Percentiles rank a stretch among this genome's conserved stretches.
Evolutionary conservation across 164 flowering plant species (phyloP).

Genomic region (Magnolia changhungtana): DNA sequence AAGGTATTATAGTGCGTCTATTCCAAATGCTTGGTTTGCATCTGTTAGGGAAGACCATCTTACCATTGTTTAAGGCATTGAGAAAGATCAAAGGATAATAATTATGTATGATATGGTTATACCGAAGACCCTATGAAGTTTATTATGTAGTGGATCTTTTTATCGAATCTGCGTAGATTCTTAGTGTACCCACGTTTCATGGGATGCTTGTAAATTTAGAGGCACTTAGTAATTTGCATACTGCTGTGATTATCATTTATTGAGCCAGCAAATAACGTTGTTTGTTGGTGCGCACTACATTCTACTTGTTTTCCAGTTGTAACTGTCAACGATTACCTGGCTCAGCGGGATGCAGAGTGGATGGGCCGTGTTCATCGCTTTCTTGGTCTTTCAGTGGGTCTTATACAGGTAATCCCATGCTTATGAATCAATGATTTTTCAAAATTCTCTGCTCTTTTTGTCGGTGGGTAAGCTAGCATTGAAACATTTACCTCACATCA

Average conservation of each 20-base stretch:
- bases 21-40: not conserved
- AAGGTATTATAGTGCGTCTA: not conserved
- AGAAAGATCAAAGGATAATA: not conserved
- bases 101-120: not conserved
- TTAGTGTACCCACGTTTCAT: not conserved
- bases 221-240: not conserved
- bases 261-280: not conserved
- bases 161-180: not conserved
- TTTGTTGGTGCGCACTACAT: not conserved
- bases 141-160: not conserved
- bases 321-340: constrained; percentile 97
- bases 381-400: constrained; percentile 96
- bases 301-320: constrained; percentile 54
- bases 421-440: not conserved
- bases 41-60: not conserved
- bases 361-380: constrained; percentile 99
- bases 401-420: constrained; percentile 64
- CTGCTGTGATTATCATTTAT: not conserved
- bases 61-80: not conserved
- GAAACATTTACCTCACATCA: not conserved
- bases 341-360: constrained; percentile 99
- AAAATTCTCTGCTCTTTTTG: not conserved
- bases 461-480: not conserved
- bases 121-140: not conserved
- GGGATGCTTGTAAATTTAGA: not conserved